phyloP scores from a whole-genome alignment of 169 alveolate genomes.

The Cryptosporidium sp. region DNA sequence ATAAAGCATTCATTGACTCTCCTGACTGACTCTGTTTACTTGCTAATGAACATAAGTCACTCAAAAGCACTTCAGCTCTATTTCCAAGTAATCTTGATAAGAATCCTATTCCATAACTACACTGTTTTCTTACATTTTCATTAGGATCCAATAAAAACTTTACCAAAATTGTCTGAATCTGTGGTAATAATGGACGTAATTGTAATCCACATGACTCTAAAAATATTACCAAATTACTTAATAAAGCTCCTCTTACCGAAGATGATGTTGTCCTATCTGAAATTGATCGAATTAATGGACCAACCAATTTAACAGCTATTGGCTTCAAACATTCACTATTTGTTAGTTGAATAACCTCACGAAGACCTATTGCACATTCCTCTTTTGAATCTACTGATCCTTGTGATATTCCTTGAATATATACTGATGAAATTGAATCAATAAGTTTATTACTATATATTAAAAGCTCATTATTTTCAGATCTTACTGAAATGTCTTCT shows the following conservation, averaged over 20 bases:
- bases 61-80: slow-evolving; percentile 76
- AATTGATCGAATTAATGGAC: slow-evolving; percentile 81
- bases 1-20: slow-evolving; percentile 92
- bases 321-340: slow-evolving; percentile 75
- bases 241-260: slow-evolving; percentile 78
- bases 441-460: slow-evolving; percentile 1
- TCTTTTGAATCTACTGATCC: slow-evolving; percentile 68
- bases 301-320: slow-evolving; percentile 78
- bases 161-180: slow-evolving; percentile 82
- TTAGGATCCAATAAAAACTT: slow-evolving; percentile 79
- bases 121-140: slow-evolving; percentile 24
- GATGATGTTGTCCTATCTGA: slow-evolving; percentile 79
- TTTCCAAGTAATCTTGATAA: slow-evolving; percentile 51
- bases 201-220: slow-evolving; percentile 77
- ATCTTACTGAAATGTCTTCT: neutral
- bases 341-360: slow-evolving; percentile 69
- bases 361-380: slow-evolving; percentile 72
- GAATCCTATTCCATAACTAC: slow-evolving; percentile 72
- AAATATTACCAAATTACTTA: slow-evolving; percentile 77
- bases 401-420: slow-evolving; percentile 63
- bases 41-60: slow-evolving; percentile 73
- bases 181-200: slow-evolving; percentile 82
- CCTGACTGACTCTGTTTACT: slow-evolving; percentile 81
- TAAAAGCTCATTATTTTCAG: neutral
- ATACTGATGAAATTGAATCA: slow-evolving; percentile 50